These are phyloP conservation scores for Chenopodium berlandieri DNA, from an alignment of 148 eudicot genomes.

Conservation along the genomic window DNA sequence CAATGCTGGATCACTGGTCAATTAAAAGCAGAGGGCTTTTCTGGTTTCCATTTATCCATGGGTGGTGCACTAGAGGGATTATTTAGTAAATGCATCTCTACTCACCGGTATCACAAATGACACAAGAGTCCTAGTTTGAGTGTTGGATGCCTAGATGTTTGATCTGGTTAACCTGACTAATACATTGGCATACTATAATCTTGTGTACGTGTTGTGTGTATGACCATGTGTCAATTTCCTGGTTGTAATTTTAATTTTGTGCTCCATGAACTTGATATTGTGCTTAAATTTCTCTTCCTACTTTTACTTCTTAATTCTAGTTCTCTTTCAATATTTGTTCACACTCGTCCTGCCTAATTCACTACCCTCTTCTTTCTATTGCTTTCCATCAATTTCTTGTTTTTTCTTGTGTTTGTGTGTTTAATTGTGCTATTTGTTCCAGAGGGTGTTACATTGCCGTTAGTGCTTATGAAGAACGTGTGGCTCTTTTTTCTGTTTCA, in stretches of 20 bases:
- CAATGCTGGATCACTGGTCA: background rate
- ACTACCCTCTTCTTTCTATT: conserved; percentile 6
- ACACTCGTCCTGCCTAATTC: background rate
- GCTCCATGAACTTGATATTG: background rate
- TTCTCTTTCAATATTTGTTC: conserved; percentile 2
- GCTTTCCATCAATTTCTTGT: background rate
- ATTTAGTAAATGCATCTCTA: background rate
- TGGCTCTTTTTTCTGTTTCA: conserved; percentile 77
- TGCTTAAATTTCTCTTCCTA: background rate
- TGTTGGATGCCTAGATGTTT: background rate
- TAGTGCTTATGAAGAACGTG: conserved; percentile 72
- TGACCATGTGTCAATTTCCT: background rate
- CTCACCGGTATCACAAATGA: background rate
- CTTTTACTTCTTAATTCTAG: background rate
- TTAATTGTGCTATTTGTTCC: conserved; percentile 31
- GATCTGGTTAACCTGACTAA: background rate
- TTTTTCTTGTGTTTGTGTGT: conserved; percentile 5
- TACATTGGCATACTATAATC: background rate
- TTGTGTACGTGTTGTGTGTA: background rate
- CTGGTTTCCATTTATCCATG: too few species aligned
- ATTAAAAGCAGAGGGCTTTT: background rate
- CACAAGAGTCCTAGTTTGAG: background rate
- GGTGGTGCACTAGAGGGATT: background rate
- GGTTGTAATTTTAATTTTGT: background rate
- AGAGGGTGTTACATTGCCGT: conserved; percentile 88